Percentiles rank a stretch among this genome's conserved stretches.
phyloP scores from a whole-genome alignment of 495 filamentous ascomycete species.

The Umbilicaria muhlenbergii region DNA sequence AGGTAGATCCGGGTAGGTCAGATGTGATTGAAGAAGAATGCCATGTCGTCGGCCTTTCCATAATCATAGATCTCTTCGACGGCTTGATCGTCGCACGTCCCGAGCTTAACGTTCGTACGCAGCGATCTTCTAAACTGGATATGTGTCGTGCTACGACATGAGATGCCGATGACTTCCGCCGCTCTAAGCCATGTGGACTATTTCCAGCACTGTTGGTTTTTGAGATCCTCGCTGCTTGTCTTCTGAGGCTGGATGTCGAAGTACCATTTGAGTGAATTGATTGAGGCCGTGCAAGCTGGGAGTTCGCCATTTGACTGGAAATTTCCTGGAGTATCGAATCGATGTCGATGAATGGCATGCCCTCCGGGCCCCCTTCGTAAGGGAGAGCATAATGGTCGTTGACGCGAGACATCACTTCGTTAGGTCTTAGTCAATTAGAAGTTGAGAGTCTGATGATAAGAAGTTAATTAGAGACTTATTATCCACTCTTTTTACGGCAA shows the following conservation, averaged over 20 bases:
- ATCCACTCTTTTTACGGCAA: too few relatives aligned
- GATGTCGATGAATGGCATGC: too few relatives aligned
- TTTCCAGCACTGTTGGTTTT: conserved; percentile 57
- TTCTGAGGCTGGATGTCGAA: conserved; percentile 12
- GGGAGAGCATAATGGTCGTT: too few relatives aligned
- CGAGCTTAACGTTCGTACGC: conserved; percentile 12
- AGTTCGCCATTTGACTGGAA: conserved; percentile 9
- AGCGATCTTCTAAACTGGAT: conserved; percentile 1
- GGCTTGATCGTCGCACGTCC: conserved; percentile 2
- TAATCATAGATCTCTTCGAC: conserved; percentile 2
- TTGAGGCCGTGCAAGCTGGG: conserved; percentile 9
- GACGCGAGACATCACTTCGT: too few relatives aligned
- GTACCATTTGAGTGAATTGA: conserved; percentile 10
- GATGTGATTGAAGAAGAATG: conserved; percentile 30
- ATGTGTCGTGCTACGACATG: conserved; percentile 23
- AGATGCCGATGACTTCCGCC: conserved; percentile 38
- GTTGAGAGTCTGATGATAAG: too few relatives aligned
- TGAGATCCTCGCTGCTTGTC: conserved; percentile 35
- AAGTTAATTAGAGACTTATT: too few relatives aligned
- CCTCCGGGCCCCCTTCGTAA: too few relatives aligned
- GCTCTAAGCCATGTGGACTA: conserved; percentile 44
- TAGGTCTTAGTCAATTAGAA: too few relatives aligned
- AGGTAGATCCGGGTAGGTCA: neutral
- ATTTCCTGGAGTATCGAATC: conserved; percentile 1
- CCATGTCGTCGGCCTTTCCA: conserved; percentile 51